A percentile compares a stretch with the other conserved stretches of the same genome.
phyloP scores from a whole-genome alignment of 2,329 filamentous ascomycete species.

The Fusarium chaquense region DNA sequence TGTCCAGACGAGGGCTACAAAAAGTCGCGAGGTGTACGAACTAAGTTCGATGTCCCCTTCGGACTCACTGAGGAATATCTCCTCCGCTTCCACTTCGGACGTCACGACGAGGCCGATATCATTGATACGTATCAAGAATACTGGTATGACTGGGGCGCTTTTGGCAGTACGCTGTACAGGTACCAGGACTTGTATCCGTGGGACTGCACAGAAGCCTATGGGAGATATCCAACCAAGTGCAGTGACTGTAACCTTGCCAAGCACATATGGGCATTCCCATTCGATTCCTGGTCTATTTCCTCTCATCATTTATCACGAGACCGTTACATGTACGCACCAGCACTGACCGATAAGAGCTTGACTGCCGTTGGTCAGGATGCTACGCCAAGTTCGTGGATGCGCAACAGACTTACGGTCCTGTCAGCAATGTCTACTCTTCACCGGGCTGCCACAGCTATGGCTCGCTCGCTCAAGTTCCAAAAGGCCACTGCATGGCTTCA shows the following conservation, averaged over 20 bases:
- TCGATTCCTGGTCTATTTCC: conserved; percentile 58
- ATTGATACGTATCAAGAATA: conserved; percentile 59
- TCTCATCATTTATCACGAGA: conserved; percentile 55
- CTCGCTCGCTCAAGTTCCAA: conserved; percentile 45
- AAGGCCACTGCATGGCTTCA: conserved; percentile 53
- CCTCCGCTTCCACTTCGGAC: conserved; percentile 54
- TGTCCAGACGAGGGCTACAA: conserved; percentile 49
- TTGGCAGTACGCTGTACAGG: conserved; percentile 54
- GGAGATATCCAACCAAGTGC: conserved; percentile 53
- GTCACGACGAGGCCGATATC: conserved; percentile 57
- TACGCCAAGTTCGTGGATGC: conserved; percentile 50
- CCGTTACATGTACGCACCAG: conserved; percentile 51
- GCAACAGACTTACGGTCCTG: conserved; percentile 53
- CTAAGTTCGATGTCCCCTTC: conserved; percentile 55
- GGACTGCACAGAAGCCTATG: conserved; percentile 61
- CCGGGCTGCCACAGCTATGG: conserved; percentile 54
- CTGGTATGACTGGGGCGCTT: conserved; percentile 60
- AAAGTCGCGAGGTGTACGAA: conserved; percentile 41
- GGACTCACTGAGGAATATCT: conserved; percentile 60
- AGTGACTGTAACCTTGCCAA: conserved; percentile 58
- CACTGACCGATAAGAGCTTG: conserved; percentile 15
- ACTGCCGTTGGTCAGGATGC: conserved; percentile 32
- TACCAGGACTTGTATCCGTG: conserved; percentile 60
- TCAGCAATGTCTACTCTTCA: conserved; percentile 50
- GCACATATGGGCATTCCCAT: conserved; percentile 60